Percentiles rank a stretch among this genome's conserved stretches.
Conservation (phyloP, 2,329 filamentous ascomycete genomes). For the Daldinia eschscholtzii region DNA sequence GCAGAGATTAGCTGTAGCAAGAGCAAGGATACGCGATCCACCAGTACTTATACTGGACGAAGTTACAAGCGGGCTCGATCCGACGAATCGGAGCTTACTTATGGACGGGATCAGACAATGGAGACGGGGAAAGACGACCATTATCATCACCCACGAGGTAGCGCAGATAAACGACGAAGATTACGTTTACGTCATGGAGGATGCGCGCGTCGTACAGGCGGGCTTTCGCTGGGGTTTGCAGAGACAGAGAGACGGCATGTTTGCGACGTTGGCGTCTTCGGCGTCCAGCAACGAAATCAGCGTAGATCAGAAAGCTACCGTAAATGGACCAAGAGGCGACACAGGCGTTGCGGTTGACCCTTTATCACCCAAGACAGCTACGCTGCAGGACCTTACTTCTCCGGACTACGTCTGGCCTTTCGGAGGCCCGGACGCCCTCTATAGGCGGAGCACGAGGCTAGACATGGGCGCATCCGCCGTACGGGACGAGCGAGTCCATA, state of each 20-base stretch:
- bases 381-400: slow-evolving; percentile 30
- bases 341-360: slow-evolving; percentile 37
- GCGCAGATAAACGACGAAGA: slow-evolving; percentile 79
- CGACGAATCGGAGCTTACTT: slow-evolving; percentile 74
- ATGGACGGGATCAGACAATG: slow-evolving; percentile 82
- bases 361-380: slow-evolving; percentile 39
- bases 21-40: slow-evolving; percentile 81
- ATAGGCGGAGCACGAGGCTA: slow-evolving; percentile 15
- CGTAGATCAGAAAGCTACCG: not conserved
- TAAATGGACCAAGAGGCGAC: not conserved
- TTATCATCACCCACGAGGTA: slow-evolving; percentile 93
- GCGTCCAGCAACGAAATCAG: not conserved
- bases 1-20: slow-evolving; percentile 83
- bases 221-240: slow-evolving; percentile 72
- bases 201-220: slow-evolving; percentile 75
- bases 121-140: slow-evolving; percentile 85
- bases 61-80: slow-evolving; percentile 86
- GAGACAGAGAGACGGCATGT: slow-evolving; percentile 58
- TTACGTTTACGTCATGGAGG: slow-evolving; percentile 83
- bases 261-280: slow-evolving; percentile 58
- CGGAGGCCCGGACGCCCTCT: slow-evolving; percentile 5
- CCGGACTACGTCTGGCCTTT: slow-evolving; percentile 36
- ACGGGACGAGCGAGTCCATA: slow-evolving; percentile 7
- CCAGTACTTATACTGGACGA: slow-evolving; percentile 90
- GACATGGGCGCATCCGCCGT: slow-evolving; percentile 2